Conservation (phyloP, 1,139 yeast genomes). For the Taiozyma onychis region DNA sequence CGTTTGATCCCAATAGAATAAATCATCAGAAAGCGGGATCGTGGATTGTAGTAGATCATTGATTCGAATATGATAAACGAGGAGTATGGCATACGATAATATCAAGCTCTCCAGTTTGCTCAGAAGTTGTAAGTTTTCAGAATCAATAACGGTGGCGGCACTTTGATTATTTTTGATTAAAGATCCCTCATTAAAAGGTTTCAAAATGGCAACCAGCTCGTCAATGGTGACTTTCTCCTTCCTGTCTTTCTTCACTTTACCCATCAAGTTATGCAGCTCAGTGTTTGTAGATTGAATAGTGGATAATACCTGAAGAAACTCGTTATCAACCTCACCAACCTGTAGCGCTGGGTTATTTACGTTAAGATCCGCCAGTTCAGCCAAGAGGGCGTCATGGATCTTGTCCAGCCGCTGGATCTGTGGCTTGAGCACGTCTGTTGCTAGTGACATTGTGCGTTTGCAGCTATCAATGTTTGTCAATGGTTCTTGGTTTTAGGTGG, state of each 20-base stretch:
- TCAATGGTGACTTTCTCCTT: slow-evolving; percentile 9
- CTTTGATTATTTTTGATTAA: neutral
- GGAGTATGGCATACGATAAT: slow-evolving; percentile 23
- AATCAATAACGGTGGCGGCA: neutral
- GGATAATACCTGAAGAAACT: neutral
- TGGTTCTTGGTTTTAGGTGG: neutral
- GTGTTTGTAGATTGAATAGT: neutral
- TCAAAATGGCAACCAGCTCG: slow-evolving; percentile 16
- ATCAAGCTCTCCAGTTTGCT: slow-evolving; percentile 25
- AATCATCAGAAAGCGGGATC: slow-evolving; percentile 30
- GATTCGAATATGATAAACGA: slow-evolving; percentile 24
- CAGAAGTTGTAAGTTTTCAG: slow-evolving; percentile 20
- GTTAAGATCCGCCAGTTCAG: neutral
- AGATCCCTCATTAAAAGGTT: slow-evolving; percentile 24
- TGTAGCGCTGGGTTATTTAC: neutral
- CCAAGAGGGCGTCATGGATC: neutral
- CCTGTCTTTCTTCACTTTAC: neutral
- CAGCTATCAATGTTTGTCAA: neutral
- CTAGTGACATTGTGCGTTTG: neutral
- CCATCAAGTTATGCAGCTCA: neutral
- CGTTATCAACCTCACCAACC: neutral
- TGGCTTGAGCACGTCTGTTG: neutral
- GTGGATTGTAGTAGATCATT: slow-evolving; percentile 24
- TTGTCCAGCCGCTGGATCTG: neutral
- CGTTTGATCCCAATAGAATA: slow-evolving; percentile 20